Evolutionary conservation across 2,329 filamentous ascomycete genomes (phyloP).

Genomic region (Ophiostoma fasciatum): DNA sequence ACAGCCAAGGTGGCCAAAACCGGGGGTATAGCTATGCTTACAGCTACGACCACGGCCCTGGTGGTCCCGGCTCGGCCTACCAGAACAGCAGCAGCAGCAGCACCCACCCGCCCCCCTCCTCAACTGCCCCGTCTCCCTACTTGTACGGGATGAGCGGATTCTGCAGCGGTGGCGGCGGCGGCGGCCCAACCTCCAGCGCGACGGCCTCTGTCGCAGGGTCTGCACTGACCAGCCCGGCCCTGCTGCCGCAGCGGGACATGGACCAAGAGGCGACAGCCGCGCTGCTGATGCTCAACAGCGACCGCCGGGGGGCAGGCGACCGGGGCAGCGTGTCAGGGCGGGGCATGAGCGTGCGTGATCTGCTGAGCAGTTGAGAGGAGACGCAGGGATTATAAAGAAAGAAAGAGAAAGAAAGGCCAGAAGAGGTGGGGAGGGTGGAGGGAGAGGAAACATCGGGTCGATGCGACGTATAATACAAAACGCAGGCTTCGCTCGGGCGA

Average conservation of each 20-base stretch:
- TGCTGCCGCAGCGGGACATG: conserved; percentile 39
- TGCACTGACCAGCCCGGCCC: conserved; percentile 41
- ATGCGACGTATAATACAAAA: no score
- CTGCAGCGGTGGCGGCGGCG: neutral
- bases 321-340: conserved; percentile 18
- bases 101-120: conserved; percentile 17
- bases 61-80: no score
- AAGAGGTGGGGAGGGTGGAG: no score
- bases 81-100: no score
- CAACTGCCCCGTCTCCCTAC: conserved; percentile 1
- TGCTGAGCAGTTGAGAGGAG: conserved; percentile 38
- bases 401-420: no score
- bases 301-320: conserved; percentile 40
- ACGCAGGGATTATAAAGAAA: no score
- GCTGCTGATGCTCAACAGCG: conserved; percentile 73
- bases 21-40: no score
- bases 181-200: neutral
- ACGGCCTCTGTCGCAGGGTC: conserved; percentile 29
- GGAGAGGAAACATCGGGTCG: no score
- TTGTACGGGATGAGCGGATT: conserved; percentile 19
- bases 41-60: no score
- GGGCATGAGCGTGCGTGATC: conserved; percentile 39
- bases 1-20: no score
- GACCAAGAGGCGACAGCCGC: conserved; percentile 76
- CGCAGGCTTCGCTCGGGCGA: no score